Base-by-base conservation (phyloP, 164 flowering plant species). In the Aristolochia contorta region DNA sequence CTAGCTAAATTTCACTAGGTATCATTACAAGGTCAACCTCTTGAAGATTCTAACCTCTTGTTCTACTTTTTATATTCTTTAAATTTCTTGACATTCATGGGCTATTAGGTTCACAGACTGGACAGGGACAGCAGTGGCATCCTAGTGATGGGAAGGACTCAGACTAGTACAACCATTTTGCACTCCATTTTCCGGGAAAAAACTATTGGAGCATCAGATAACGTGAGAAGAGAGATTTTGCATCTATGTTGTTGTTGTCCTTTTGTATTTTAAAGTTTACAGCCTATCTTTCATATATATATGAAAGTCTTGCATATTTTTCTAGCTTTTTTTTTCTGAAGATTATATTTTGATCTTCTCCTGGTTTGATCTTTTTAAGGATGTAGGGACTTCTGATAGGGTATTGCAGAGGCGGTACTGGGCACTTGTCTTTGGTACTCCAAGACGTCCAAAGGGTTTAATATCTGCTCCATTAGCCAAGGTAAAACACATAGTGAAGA, bases 51-150 rank as follows among this genome's bases (percentile, higher is more conserved):
- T 3, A 37, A 37, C 43, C 43, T 37, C 43, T 37, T 0, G 43
- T 37, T 37, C 12, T 37, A 37, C 43, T 37, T 37, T 6, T 37
- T 37, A 37, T 37, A 0, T 27, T 37, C 43, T 37, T 37, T 37
- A 37, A 3, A 3, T 37, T 37, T 37, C 9, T 37, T 37, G 10
- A 37, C 7, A 10, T 10, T 37, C 7, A 10, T 37, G 43, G 43
- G 12, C 43, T 37, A 46, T 71, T 50, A 93, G 99, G 99, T 93
- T 53, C 96, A 93, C 78, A 85, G 97, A 71, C 89, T 93, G 62
- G 99, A 93, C 69, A 79, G 85, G 78, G 99, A 93, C 72, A 74
- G 97, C 70, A 88, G 97, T 73, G 97, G 99, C 59, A 76, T 90
- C 62, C 72, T 93, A 78, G 87, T 93, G 62, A 73, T 93, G 97